Base-by-base conservation (phyloP, 768 basidiomycete genomes). In the Suillus placidus region DNA sequence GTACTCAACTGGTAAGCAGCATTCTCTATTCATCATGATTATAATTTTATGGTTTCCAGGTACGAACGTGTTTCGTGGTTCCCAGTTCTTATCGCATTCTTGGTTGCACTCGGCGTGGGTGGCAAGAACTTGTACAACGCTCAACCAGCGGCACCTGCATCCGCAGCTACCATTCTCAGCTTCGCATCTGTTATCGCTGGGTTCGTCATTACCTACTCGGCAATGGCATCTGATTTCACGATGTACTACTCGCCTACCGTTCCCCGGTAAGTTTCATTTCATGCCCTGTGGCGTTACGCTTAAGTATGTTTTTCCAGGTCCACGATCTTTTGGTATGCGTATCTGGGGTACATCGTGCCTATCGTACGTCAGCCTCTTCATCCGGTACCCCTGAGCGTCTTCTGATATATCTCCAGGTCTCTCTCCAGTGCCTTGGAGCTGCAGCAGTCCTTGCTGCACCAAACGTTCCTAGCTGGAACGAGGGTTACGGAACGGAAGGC, bases 21-120 rank as follows among this genome's bases (percentile, higher is more conserved):
- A 38, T 2, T 9, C 14, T 43, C 35, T 13, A 23, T 37, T 60
- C 26, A 14, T 34, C 51, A 55, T 6, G 51, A 16, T 52, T 4
- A 16, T 23, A 60, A 38, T 62, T 23, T 58, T 23, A 52, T 37
- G 35, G 16, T 18, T 9, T 40, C 40, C 79, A 78, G 88, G 87
- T 94, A 92, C 70, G 93, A 93, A 70, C 83, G 87, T 12, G 66
- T 90, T 3, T 80, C 89, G 2, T 94, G 93, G 92, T 81, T 94
- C 20, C 93, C 94, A 0, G 84, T 92, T 20, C 71, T 92, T n/a
- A 77, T 94, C 61, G 84, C 88, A 10, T 93, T 89, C 73, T 68
- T 93, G 38, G 83, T 94, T 61, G 87, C 86, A 10, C 77, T 91
- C 14, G 92, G 90, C 4, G 80, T 92, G n/a, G 87, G 91, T 0